phyloP scores from a whole-genome alignment of 1,284 basidiomycete species.

The Leccinum fallax region DNA sequence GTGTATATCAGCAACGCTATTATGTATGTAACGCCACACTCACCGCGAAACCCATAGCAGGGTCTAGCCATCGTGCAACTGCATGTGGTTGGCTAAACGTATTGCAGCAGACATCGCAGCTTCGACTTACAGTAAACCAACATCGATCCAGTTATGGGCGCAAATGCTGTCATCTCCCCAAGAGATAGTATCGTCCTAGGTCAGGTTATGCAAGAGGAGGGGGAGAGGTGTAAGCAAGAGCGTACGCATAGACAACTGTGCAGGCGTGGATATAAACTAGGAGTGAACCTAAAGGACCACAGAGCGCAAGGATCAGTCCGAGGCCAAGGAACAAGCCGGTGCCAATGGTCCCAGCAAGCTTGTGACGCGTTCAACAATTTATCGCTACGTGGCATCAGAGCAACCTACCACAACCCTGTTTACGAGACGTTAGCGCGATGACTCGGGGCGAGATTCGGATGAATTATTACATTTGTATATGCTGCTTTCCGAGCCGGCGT shows the following conservation, averaged over 20 bases:
- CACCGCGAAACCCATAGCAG: slow-evolving; percentile 70
- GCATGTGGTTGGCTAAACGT: slow-evolving; percentile 1
- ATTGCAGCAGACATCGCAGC: neutral
- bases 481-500: slow-evolving; percentile 25
- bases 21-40: slow-evolving; percentile 21
- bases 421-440: slow-evolving; percentile 3
- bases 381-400: neutral
- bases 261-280: slow-evolving; percentile 63
- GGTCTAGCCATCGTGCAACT: slow-evolving; percentile 76
- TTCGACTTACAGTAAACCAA: slow-evolving; percentile 56
- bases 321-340: slow-evolving; percentile 85
- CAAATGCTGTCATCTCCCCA: slow-evolving; percentile 72
- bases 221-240: slow-evolving; percentile 3
- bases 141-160: slow-evolving; percentile 73
- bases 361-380: slow-evolving; percentile 8
- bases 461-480: slow-evolving; percentile 31
- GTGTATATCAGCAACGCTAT: neutral
- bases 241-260: slow-evolving; percentile 63
- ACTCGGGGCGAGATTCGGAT: neutral
- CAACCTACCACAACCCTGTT: slow-evolving; percentile 58
- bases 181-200: slow-evolving; percentile 61
- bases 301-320: slow-evolving; percentile 57
- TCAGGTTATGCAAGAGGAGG: neutral
- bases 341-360: slow-evolving; percentile 76
- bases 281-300: slow-evolving; percentile 64